Conservation (phyloP, 2,329 filamentous ascomycete genomes). For the Fusarium siculi region DNA sequence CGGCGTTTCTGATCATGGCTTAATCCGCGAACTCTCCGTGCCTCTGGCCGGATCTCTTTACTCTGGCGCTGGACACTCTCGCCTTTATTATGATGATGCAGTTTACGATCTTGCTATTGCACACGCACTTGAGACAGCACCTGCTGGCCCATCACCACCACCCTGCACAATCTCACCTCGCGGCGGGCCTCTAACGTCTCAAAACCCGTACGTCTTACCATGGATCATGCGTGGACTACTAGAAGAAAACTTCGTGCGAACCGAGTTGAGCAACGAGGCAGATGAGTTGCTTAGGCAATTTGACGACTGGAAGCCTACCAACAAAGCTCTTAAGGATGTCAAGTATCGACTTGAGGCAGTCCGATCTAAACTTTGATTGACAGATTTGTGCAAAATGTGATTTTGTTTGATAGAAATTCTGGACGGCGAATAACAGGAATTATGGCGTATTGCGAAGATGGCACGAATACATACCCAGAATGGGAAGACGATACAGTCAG, state of each 20-base stretch:
- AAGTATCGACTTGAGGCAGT: conserved; percentile 94
- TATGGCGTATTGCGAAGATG: conserved; percentile 5
- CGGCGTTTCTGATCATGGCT: conserved; percentile 90
- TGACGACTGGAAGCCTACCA: conserved; percentile 90
- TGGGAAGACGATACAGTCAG: conserved; percentile 6
- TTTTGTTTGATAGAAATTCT: neutral
- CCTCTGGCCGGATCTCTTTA: conserved; percentile 93
- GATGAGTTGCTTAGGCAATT: conserved; percentile 85
- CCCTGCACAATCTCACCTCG: conserved; percentile 43
- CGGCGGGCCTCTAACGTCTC: conserved; percentile 54
- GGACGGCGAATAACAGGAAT: neutral
- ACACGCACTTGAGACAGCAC: conserved; percentile 78
- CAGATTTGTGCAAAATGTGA: neutral
- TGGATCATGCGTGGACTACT: conserved; percentile 96
- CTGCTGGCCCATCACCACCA: conserved; percentile 54
- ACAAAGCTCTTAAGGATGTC: conserved; percentile 93
- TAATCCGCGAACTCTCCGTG: conserved; percentile 88
- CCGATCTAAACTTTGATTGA: conserved; percentile 75
- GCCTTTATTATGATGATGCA: conserved; percentile 87
- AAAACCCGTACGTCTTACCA: conserved; percentile 90
- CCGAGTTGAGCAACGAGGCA: conserved; percentile 80
- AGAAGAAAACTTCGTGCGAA: conserved; percentile 91
- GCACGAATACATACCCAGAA: conserved; percentile 21
- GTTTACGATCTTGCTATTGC: conserved; percentile 84
- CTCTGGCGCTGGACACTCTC: conserved; percentile 90